Percentiles rank a stretch among this genome's conserved stretches.
These are phyloP conservation scores for Mycena rebaudengoi DNA, from an alignment of 768 basidiomycete species.

Conservation along the genomic window DNA sequence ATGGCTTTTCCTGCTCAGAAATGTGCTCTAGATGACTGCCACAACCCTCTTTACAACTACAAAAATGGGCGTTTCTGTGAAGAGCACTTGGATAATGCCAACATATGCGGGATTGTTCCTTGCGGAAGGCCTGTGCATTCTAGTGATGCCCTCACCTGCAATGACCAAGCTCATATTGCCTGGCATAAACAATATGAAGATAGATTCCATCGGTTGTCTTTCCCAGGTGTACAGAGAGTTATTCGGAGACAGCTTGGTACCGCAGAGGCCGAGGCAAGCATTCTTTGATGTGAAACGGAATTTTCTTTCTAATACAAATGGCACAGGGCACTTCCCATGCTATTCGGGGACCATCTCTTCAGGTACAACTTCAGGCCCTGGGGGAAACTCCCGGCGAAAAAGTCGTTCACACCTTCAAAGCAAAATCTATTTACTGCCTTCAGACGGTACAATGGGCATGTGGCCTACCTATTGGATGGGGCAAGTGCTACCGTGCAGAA, in stretches of 20 bases:
- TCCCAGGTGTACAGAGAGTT: slow-evolving; percentile 13
- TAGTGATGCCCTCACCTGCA: slow-evolving; percentile 5
- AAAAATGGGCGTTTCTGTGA: slow-evolving; percentile 30
- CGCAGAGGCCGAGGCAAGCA: too few species aligned
- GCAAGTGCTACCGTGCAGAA: too few species aligned
- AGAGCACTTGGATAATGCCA: slow-evolving; percentile 3
- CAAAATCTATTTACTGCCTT: too few species aligned
- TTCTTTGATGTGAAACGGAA: too few species aligned
- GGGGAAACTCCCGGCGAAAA: too few species aligned
- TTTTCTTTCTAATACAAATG: too few species aligned
- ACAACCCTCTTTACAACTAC: slow-evolving; percentile 25
- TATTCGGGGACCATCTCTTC: too few species aligned
- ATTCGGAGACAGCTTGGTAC: background rate
- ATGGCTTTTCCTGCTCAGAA: background rate
- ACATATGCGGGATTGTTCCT: slow-evolving; percentile 25
- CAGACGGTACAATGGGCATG: too few species aligned
- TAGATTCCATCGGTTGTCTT: slow-evolving; percentile 16
- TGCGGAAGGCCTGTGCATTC: slow-evolving; percentile 12
- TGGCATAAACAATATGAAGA: slow-evolving; percentile 10
- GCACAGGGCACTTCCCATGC: too few species aligned
- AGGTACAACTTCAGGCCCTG: too few species aligned
- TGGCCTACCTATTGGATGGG: too few species aligned
- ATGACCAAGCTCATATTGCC: background rate
- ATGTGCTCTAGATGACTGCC: slow-evolving; percentile 13
- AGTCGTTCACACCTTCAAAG: too few species aligned